These are phyloP conservation scores for Blastocystis sp. DNA, from an alignment of 352 stramenopile genomes.

Conservation along the genomic window DNA sequence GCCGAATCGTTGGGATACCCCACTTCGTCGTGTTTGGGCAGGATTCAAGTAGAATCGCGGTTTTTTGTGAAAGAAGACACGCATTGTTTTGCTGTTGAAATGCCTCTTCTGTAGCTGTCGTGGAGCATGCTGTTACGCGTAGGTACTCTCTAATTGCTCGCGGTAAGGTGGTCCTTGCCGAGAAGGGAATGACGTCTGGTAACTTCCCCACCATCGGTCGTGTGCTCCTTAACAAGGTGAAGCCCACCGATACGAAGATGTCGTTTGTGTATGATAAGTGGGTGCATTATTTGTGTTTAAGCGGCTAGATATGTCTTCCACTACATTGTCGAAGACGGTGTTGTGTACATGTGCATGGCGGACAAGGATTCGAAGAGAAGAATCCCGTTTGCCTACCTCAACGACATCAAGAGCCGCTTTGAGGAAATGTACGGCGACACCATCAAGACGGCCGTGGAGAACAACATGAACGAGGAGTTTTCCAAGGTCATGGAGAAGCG, in stretches of 20 bases:
- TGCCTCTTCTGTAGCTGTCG: slow-evolving; percentile 61
- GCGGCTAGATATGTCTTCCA: slow-evolving; percentile 67
- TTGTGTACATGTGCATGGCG: slow-evolving; percentile 70
- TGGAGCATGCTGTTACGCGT: neutral
- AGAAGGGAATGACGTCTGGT: slow-evolving; percentile 60
- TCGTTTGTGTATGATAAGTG: slow-evolving; percentile 70
- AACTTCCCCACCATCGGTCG: slow-evolving; percentile 70
- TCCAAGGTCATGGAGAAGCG: slow-evolving; percentile 70
- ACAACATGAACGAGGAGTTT: slow-evolving; percentile 70
- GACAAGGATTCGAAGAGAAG: slow-evolving; percentile 68
- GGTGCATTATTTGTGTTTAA: slow-evolving; percentile 8
- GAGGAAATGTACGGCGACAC: slow-evolving; percentile 67
- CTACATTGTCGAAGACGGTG: slow-evolving; percentile 67
- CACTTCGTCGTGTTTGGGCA: no score
- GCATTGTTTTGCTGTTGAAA: slow-evolving; percentile 15
- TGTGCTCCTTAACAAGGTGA: slow-evolving; percentile 67
- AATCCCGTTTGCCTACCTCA: slow-evolving; percentile 69
- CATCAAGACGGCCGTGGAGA: slow-evolving; percentile 67
- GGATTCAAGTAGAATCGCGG: neutral
- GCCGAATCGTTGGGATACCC: slow-evolving; percentile 7
- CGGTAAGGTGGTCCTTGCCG: slow-evolving; percentile 69
- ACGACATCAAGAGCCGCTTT: slow-evolving; percentile 70
- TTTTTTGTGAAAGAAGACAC: neutral
- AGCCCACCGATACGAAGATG: slow-evolving; percentile 70
- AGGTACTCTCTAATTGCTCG: slow-evolving; percentile 71